These are phyloP conservation scores for Fragaria vesca DNA, from an alignment of 306 rosid species.

Conservation along the genomic window DNA sequence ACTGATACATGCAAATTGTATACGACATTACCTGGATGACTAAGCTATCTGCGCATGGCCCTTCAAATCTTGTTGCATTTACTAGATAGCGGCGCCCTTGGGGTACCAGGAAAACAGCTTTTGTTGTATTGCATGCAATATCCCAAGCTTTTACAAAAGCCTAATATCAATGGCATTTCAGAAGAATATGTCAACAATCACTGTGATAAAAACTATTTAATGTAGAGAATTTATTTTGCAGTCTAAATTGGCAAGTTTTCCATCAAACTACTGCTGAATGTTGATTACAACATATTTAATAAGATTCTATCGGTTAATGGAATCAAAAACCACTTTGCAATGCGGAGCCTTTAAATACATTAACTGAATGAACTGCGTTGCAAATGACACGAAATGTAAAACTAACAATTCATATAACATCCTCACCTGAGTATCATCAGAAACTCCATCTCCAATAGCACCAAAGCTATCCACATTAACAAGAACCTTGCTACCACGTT, in stretches of 20 bases:
- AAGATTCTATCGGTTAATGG: background rate
- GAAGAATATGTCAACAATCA: slow-evolving; percentile 24
- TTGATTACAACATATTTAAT: background rate
- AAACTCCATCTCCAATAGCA: slow-evolving; percentile 80
- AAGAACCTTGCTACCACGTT: slow-evolving; percentile 82
- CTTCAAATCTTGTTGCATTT: slow-evolving; percentile 75
- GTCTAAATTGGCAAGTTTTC: background rate
- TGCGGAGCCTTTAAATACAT: background rate
- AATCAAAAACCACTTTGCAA: background rate
- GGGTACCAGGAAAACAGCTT: slow-evolving; percentile 80
- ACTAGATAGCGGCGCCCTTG: slow-evolving; percentile 68
- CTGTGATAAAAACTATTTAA: background rate
- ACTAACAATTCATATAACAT: background rate
- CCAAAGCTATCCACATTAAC: slow-evolving; percentile 91
- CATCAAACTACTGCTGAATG: background rate
- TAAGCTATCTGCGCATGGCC: slow-evolving; percentile 71
- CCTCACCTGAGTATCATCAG: slow-evolving; percentile 81
- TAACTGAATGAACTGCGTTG: slow-evolving; percentile 6
- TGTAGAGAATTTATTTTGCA: background rate
- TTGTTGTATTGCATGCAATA: slow-evolving; percentile 68
- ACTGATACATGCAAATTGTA: background rate
- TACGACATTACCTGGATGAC: slow-evolving; percentile 60
- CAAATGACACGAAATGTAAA: background rate
- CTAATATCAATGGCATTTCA: slow-evolving; percentile 43
- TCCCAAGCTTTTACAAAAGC: slow-evolving; percentile 85